Evolutionary conservation across 2,329 filamentous ascomycete genomes (phyloP).

Genomic region (Neonectria faginata): DNA sequence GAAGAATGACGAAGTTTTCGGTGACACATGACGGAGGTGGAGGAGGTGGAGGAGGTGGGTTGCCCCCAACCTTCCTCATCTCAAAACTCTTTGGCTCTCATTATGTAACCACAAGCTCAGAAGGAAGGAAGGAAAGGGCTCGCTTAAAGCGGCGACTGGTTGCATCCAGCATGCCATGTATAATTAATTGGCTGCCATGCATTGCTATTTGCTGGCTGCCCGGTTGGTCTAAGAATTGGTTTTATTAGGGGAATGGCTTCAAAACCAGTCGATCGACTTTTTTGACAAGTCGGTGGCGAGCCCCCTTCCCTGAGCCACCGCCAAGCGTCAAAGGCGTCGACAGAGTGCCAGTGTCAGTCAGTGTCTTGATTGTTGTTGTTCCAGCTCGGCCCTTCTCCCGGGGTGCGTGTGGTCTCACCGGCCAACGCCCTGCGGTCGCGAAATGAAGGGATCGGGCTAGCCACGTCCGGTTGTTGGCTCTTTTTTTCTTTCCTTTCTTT

Average conservation of each 20-base stretch:
- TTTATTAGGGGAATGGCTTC: conserved; percentile 11
- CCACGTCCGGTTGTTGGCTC: background rate
- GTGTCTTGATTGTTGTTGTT: conserved; percentile 17
- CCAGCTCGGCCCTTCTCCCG: conserved; percentile 33
- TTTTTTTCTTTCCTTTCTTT: background rate
- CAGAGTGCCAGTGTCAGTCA: background rate
- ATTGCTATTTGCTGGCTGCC: conserved; percentile 23
- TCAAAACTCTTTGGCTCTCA: background rate
- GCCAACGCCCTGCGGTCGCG: conserved; percentile 35
- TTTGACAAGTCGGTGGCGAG: background rate
- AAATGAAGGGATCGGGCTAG: conserved; percentile 27
- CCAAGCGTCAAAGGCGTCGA: conserved; percentile 28
- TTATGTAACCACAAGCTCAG: background rate
- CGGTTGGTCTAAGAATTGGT: conserved; percentile 19
- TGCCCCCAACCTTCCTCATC: conserved; percentile 1
- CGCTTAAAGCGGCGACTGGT: conserved; percentile 26
- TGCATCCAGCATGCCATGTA: conserved; percentile 14
- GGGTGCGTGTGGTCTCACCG: conserved; percentile 28
- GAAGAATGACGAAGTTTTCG: background rate
- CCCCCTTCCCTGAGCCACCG: background rate
- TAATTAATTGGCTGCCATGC: conserved; percentile 18
- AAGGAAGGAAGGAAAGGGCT: conserved; percentile 7
- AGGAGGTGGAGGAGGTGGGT: background rate
- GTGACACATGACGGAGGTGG: conserved; percentile 6
- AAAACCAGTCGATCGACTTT: conserved; percentile 5